These are phyloP conservation scores for Tylopilus felleus DNA, from an alignment of 768 basidiomycete species.

Conservation along the genomic window DNA sequence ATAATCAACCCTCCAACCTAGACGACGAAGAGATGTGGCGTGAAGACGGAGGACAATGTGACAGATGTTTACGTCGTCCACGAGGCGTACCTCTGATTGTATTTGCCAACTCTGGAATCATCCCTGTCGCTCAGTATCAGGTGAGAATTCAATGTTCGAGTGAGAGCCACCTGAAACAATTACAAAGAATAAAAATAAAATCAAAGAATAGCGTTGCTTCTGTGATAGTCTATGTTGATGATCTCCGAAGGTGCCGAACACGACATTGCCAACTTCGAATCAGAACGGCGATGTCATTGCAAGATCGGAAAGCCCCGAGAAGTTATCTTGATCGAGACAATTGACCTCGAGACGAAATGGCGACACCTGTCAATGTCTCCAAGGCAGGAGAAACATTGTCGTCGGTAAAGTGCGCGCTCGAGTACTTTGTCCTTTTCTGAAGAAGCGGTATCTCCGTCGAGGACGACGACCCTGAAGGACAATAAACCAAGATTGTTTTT, in stretches of 20 bases:
- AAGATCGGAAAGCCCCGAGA: neutral
- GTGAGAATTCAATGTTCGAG: neutral
- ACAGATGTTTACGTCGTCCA: neutral
- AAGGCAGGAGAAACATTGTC: neutral
- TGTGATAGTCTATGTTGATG: neutral
- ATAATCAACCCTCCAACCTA: neutral
- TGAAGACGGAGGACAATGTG: neutral
- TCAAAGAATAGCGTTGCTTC: neutral
- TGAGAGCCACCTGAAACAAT: neutral
- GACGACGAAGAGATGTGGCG: neutral
- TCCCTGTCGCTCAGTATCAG: neutral
- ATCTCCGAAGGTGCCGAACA: neutral
- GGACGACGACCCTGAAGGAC: neutral
- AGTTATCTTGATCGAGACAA: neutral
- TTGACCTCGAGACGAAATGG: neutral
- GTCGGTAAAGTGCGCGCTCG: neutral
- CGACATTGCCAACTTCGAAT: neutral
- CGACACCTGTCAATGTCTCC: conserved; percentile 1
- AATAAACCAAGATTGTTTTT: neutral
- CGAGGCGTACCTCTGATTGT: neutral
- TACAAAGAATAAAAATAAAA: neutral
- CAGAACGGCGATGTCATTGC: neutral
- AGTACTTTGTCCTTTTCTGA: neutral
- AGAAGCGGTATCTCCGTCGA: neutral
- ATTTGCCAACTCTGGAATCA: neutral